These are phyloP conservation scores for Quercus phellos DNA, from an alignment of 331 rosid genomes.

Conservation along the genomic window DNA sequence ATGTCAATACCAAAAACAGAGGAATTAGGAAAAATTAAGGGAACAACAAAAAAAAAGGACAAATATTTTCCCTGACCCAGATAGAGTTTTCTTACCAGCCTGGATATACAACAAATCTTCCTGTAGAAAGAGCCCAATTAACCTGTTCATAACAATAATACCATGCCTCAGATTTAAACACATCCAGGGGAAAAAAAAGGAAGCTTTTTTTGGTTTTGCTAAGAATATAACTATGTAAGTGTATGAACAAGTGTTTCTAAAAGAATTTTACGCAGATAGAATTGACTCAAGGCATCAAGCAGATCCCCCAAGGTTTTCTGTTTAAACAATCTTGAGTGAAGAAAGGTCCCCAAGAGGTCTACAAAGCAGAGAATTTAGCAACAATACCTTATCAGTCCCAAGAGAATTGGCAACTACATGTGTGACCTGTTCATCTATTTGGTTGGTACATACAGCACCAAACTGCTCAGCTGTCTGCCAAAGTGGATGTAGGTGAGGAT, in stretches of 20 bases:
- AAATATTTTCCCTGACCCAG: background rate
- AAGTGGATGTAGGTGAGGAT: conserved; percentile 88
- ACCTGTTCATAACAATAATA: conserved; percentile 59
- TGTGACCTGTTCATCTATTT: conserved; percentile 90
- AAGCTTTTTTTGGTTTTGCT: background rate
- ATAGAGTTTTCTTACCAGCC: conserved; percentile 64
- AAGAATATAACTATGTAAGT: background rate
- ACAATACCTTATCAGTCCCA: conserved; percentile 94
- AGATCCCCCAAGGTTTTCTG: background rate
- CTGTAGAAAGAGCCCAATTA: conserved; percentile 75
- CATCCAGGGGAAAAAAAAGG: background rate
- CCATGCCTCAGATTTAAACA: background rate
- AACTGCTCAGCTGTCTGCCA: conserved; percentile 99
- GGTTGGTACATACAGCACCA: conserved; percentile 85
- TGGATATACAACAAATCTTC: conserved; percentile 85
- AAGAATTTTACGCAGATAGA: background rate
- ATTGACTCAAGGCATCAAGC: background rate
- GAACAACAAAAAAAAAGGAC: background rate
- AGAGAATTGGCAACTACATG: conserved; percentile 88
- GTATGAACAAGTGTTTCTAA: background rate
- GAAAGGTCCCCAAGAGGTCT: background rate
- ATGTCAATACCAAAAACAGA: conserved; percentile 9
- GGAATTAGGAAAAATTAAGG: background rate
- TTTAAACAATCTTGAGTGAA: background rate
- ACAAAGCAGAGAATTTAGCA: conserved; percentile 11